phyloP scores from a whole-genome alignment of 441 rosid genomes.

The Euphorbia corollata region DNA sequence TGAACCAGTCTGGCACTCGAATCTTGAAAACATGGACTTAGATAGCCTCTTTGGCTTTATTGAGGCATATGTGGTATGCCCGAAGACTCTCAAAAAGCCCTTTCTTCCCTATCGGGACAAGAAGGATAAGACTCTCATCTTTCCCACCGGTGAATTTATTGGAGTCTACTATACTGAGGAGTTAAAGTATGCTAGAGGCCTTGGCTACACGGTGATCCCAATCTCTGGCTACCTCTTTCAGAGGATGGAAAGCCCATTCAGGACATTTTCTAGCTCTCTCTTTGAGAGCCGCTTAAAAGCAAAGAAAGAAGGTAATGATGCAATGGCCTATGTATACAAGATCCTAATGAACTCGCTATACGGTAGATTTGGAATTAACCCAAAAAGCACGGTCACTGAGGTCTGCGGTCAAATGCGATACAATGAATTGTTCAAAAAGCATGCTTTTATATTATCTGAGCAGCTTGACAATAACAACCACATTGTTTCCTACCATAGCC shows the following conservation, averaged over 20 bases:
- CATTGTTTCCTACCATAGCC: not conserved
- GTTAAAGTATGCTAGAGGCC: constrained; percentile 8
- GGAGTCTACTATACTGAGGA: constrained; percentile 12
- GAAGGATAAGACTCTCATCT: constrained; percentile 9
- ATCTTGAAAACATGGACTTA: constrained; percentile 4
- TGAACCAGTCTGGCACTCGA: not conserved
- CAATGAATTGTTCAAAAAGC: not conserved
- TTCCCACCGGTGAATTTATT: constrained; percentile 12
- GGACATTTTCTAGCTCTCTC: not conserved
- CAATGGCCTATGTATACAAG: not conserved
- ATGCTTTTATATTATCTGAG: not conserved
- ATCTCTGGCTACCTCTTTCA: constrained; percentile 14
- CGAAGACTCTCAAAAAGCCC: not conserved
- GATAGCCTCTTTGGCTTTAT: constrained; percentile 9
- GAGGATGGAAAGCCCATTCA: constrained; percentile 1
- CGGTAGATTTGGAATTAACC: not conserved
- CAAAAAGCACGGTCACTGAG: not conserved
- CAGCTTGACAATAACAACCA: not conserved
- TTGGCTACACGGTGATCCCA: constrained; percentile 10
- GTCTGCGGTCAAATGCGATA: not conserved
- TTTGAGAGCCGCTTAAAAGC: not conserved
- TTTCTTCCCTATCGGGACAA: constrained; percentile 7
- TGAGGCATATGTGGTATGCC: constrained; percentile 9
- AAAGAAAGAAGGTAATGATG: not conserved
- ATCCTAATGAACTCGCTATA: not conserved